Evolutionary conservation across 345 rosid genomes (phyloP), one percentile per base, ranked within the genome.

Genomic region (Raphanus raphanistrum): DNA sequence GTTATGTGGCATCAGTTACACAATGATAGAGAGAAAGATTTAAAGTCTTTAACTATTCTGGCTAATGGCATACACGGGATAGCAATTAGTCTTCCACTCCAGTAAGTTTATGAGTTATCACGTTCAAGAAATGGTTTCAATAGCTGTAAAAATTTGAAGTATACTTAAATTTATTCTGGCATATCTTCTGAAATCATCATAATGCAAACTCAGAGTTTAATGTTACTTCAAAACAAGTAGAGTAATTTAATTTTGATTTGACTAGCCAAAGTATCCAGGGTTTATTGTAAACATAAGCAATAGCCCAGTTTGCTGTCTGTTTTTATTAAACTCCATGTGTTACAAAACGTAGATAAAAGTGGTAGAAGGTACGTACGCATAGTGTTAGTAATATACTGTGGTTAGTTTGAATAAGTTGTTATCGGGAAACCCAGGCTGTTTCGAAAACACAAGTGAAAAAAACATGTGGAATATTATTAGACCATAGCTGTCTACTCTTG

Each of bases 381-480:
- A 52, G 27, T 15, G 63, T 3, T 48, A 32, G 4, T 17, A 17
- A 45, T 41, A 45, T 41, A 25, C 29, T 29, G 63, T 70, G 26
- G 15, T 12, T 35, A 70, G 13, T 7, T 64, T 15, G 57, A 62
- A 61, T 54, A 59, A 3, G 71, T 55, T 64, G 28, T 55, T 29
- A 55, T 66, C 28, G 5, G 65, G 81, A 45, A 71, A 65, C 63
- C 54, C 29, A 71, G 3, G 55, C 13, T 31, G 45, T 72, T 70
- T 78, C 66, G 31, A 58, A 57, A 70, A 63, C 58, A 70, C 0
- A 52, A 36, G 65, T 52, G 64, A 10, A 73, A 63, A 28, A 65
- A 66, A 78, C 81, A 78, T 31, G 68, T 72, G 81, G 73, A 72
- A 78, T 48, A 72, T 78, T 66, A 78, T 45, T 66, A 66, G 77